Evolutionary conservation across 106 monocot species (phyloP), one percentile per base, ranked within the genome.

Genomic region (Triglochin maritima): DNA sequence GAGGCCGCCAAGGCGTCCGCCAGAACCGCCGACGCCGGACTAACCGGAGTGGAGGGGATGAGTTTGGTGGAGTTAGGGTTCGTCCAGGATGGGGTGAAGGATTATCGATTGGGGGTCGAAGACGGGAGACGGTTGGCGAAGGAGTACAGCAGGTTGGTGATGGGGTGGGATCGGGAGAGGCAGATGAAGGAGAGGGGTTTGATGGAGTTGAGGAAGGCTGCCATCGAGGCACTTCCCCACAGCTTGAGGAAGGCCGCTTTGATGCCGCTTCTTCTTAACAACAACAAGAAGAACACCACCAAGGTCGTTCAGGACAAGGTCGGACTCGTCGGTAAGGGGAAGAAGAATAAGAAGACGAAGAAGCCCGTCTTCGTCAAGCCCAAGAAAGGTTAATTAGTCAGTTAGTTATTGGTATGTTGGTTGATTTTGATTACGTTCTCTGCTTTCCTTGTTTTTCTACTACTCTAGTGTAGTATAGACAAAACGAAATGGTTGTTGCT

Each of bases 141-240:
- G 80, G 86, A 92, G 74, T 89, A 92, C 79, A 86, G 82, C 64
- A 75, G 89, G 50, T 77, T 92, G 65, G 76, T 99, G 70, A 99
- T 99, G 92, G 68, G 79, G 68, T 74, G 75, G 71, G 87, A 92
- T 65, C 60, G 98, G 5, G 80, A 82, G 50, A 70, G 88, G 70
- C 92, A 89, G 75, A 80, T 71, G 9, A 84, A 81, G 17, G 92
- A 99, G 79, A 66, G 81, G 9, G 64, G 61, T 4, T 57, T 92
- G 60, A 68, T 99, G 48, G 67, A 66, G 56, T 69, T 99, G 63
- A 99, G 88, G 81, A 89, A 84, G 86, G 92, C 82, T 72, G 98
- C 98, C 2, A 84, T 99, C 9, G 84, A 69, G 13, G 98, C 92
- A 4, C 70, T 99, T 72, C 98, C 98, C 6, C 86, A 99, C 63